Evolutionary conservation across 2,329 filamentous ascomycete species (phyloP), one percentile per base, ranked within the genome.

Genomic region (Exophiala lecanii-corni): DNA sequence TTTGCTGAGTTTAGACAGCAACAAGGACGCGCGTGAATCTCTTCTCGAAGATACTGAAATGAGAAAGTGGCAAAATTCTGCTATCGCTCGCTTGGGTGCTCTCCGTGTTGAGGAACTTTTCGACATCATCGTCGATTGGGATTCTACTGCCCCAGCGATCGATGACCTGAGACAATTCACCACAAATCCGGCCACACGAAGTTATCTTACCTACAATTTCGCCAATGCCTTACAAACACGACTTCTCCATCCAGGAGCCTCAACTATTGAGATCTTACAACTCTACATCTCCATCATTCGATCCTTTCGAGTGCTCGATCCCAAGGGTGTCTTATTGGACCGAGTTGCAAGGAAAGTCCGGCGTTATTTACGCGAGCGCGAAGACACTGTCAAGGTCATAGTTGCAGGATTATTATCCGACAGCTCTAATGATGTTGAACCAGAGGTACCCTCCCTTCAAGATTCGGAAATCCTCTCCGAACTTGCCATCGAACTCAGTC

Each of bases 231-330:
- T 82, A 2, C 70, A 71, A 15, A 66, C 68, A 19, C 70, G 78
- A 7, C 60, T 83, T 7, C 61, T 83, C 10, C 79, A 82, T 55
- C 76, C 78, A 3, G 81, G 79, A 6, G 78, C 78, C 2, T 81
- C 78, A 7, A 84, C 81, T 0, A 74, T 77, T 1, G 75, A 83
- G 45, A 81, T 85, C 2, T 62, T 85, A n/a, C 76, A 80, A 49
- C 64, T 82, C 5, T 85, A 85, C 59, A 81, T 84, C 45, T 80
- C 73, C 2, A 75, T 83, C 17, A 84, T 84, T 42, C 74, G 77
- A 26, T 73, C 76, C 0, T 84, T 84, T 52, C 74, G 76, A 37
- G 65, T 76, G 13, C 64, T 85, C 10, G 81, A 84, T 48, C 73
- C 80, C 0, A 79, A 79, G 47, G 81, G 79, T 2, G 80, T 84